phyloP scores from a whole-genome alignment of 202 grass and related monocot species.

The Elaeis oleifera region DNA sequence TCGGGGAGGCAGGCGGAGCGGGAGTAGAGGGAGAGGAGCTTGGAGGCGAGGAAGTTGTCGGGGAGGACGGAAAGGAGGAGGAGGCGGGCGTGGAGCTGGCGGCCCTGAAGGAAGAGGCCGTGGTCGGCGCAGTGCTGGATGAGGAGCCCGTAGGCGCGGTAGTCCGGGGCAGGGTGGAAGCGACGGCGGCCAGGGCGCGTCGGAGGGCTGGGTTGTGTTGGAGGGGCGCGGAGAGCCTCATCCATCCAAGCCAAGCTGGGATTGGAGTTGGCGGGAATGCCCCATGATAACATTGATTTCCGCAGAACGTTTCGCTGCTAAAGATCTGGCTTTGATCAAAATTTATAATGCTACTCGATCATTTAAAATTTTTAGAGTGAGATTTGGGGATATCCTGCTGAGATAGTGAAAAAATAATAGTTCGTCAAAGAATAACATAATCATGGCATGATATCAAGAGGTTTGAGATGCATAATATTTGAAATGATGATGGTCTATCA shows the following conservation, averaged over 20 bases:
- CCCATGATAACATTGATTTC: too few species aligned
- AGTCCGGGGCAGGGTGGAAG: conserved; percentile 19
- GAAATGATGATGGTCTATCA: too few species aligned
- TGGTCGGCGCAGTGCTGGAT: conserved; percentile 51
- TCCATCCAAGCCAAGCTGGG: conserved; percentile 4
- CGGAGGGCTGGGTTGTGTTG: background rate
- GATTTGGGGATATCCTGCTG: too few species aligned
- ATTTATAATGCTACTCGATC: too few species aligned
- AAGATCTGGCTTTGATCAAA: too few species aligned
- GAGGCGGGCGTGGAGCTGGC: conserved; percentile 51
- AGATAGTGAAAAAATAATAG: too few species aligned
- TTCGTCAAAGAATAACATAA: too few species aligned
- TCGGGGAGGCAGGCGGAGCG: conserved; percentile 30
- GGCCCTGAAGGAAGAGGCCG: conserved; percentile 32
- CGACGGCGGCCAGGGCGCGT: conserved; percentile 15
- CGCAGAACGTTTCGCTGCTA: too few species aligned
- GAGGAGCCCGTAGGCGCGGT: conserved; percentile 39
- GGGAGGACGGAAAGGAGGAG: conserved; percentile 29
- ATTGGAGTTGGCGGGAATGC: too few species aligned
- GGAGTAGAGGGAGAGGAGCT: conserved; percentile 62
- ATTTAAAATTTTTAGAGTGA: too few species aligned
- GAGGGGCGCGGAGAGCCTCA: conserved; percentile 42
- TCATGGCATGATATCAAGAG: too few species aligned
- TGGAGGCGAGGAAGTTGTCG: conserved; percentile 67
- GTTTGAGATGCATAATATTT: too few species aligned